Evolutionary conservation across 2,329 filamentous ascomycete genomes (phyloP).

Genomic region (Bipolaris sorokiniana): DNA sequence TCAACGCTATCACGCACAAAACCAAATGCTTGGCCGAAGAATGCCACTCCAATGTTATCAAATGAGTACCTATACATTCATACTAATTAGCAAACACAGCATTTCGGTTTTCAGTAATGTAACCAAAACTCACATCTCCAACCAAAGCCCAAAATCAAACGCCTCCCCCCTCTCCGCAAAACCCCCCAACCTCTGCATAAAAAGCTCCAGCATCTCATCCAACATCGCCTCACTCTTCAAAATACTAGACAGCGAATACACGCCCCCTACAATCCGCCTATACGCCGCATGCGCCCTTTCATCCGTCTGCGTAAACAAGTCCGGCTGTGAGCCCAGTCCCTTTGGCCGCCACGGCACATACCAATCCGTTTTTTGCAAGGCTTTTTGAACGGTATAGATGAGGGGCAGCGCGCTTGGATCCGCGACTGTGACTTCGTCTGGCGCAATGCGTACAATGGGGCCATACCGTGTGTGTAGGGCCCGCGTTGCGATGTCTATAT

Average conservation of each 20-base stretch:
- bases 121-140: conserved; percentile 24
- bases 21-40: conserved; percentile 29
- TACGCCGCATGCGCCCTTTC: conserved; percentile 24
- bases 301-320: conserved; percentile 25
- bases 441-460: conserved; percentile 56
- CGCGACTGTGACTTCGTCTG: conserved; percentile 45
- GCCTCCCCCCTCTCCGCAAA: conserved; percentile 17
- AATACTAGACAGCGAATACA: conserved; percentile 25
- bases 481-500: conserved; percentile 24
- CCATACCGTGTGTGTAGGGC: conserved; percentile 40
- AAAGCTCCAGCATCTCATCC: conserved; percentile 16
- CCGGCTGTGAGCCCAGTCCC: conserved; percentile 18
- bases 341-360: conserved; percentile 30
- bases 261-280: conserved; percentile 17
- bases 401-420: conserved; percentile 23
- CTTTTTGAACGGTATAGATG: conserved; percentile 28
- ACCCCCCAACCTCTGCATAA: conserved; percentile 21
- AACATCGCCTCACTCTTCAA: conserved; percentile 23
- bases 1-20: conserved; percentile 31
- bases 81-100: not conserved
- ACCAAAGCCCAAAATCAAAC: conserved; percentile 28
- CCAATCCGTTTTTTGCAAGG: conserved; percentile 33
- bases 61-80: conserved; percentile 28
- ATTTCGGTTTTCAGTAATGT: not conserved
- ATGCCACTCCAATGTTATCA: conserved; percentile 19